Evolutionary conservation across 2,329 filamentous ascomycete genomes (phyloP).

Genomic region (Dryadomyces sulphureus): DNA sequence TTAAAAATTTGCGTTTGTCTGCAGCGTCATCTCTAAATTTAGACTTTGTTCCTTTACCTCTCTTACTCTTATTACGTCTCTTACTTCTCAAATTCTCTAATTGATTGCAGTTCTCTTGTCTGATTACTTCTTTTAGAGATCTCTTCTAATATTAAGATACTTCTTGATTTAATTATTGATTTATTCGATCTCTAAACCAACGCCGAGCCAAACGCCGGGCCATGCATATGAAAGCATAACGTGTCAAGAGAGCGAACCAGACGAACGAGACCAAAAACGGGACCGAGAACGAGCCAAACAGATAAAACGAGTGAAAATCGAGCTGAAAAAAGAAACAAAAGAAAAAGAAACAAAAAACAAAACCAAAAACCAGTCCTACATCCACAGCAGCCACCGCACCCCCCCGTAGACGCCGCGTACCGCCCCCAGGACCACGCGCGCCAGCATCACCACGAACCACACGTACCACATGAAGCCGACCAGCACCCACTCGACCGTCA

Average conservation of each 20-base stretch:
- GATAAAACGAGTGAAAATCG: background rate
- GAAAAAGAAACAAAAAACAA: background rate
- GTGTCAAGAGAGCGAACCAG: background rate
- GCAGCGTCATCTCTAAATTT: no score
- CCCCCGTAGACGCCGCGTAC: slow-evolving; percentile 43
- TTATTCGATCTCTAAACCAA: no score
- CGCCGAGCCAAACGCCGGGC: no score
- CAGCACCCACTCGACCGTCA: slow-evolving; percentile 73
- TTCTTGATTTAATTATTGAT: no score
- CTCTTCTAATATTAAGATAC: no score
- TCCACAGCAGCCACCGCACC: slow-evolving; percentile 73
- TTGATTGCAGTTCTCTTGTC: no score
- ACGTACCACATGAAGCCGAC: slow-evolving; percentile 89
- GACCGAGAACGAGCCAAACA: background rate
- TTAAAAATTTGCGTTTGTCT: no score
- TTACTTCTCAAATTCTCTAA: no score
- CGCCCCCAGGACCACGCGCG: slow-evolving; percentile 49
- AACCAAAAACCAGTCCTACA: slow-evolving; percentile 26
- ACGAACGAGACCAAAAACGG: background rate
- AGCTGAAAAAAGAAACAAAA: background rate
- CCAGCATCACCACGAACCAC: slow-evolving; percentile 74
- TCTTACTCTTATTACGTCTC: no score
- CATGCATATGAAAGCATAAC: no score
- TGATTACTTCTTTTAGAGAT: no score
- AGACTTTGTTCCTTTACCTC: no score